These are phyloP conservation scores for Coniferiporia weirii DNA, from an alignment of 1,284 basidiomycete species.

Conservation along the genomic window DNA sequence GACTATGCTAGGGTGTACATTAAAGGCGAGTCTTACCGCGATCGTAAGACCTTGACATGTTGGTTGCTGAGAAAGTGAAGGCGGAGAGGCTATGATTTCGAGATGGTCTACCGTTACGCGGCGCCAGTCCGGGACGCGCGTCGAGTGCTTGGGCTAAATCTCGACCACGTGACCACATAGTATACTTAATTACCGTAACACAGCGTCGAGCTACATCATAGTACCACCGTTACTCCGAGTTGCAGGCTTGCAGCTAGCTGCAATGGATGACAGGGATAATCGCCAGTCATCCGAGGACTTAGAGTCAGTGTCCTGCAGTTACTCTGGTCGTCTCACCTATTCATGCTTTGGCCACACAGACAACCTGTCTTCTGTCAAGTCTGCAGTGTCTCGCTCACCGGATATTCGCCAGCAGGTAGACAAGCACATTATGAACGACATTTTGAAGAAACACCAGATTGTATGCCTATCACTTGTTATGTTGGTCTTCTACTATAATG, in stretches of 20 bases:
- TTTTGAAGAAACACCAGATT: constrained; percentile 13
- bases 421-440: constrained; percentile 24
- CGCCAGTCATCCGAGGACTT: no score
- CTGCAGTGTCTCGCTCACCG: constrained; percentile 17
- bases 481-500: background rate
- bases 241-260: background rate
- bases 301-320: background rate
- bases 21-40: constrained; percentile 46
- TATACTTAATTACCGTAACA: background rate
- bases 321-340: background rate
- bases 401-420: constrained; percentile 17
- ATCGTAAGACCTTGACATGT: constrained; percentile 76
- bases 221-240: no score
- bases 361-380: constrained; percentile 19
- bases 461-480: background rate
- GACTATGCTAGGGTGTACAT: background rate
- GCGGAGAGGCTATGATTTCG: constrained; percentile 11
- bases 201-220: background rate
- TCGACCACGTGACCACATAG: background rate
- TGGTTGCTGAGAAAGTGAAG: constrained; percentile 16
- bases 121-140: constrained; percentile 44
- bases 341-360: background rate
- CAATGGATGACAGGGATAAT: constrained; percentile 3
- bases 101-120: constrained; percentile 3
- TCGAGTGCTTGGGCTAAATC: constrained; percentile 27